Evolutionary conservation across 108 stramenopile genomes (phyloP), one percentile per base, ranked within the genome.

Genomic region (Pseudonitzschia pungens): DNA sequence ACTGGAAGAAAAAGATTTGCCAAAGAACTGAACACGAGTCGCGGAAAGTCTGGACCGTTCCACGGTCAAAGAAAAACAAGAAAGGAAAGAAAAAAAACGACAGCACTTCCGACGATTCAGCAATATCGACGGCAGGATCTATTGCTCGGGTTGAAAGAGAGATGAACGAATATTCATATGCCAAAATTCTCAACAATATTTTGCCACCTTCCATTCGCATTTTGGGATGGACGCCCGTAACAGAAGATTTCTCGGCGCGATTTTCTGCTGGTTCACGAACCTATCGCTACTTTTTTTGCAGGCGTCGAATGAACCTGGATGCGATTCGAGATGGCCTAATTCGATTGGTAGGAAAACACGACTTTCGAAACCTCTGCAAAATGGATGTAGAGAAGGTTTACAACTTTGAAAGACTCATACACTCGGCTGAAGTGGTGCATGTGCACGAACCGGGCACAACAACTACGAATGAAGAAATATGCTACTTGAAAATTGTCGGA

Each of bases 331-430:
- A 73, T 20, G 98, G 88, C 9, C 74, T 96, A 16, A 31, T 72
- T 9, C 56, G 62, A 29, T 76, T 99, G 74, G 84, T 96, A 24
- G 99, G 99, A 26, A 72, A 83, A 41, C 96, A 98, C 77, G 99
- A 99, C 81, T 99, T 99, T 79, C 90, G 99, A 18, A 99, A 99
- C 77, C 86, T 99, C 52, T 98, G 97, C 78, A 99, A 99, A 77
- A 97, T 99, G 92, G 94, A 99, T 79, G 90, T 89, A 24, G 92
- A 92, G 70, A 86, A 95, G 45, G 96, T 97, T 11, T 88, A 86
- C 68, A 97, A 97, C 73, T 97, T 95, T 83, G 86, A 89, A 76
- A 82, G 95, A 53, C 50, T 76, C n/a, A 77, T 96, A 57, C 64
- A 91, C 51, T 27, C 69, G 15, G 91, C 86, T 24, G 75, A 79